A percentile compares a stretch with the other conserved stretches of the same genome.
Evolutionary conservation across 805 yeast genomes (phyloP).

Genomic region (Candida hispaniensis): DNA sequence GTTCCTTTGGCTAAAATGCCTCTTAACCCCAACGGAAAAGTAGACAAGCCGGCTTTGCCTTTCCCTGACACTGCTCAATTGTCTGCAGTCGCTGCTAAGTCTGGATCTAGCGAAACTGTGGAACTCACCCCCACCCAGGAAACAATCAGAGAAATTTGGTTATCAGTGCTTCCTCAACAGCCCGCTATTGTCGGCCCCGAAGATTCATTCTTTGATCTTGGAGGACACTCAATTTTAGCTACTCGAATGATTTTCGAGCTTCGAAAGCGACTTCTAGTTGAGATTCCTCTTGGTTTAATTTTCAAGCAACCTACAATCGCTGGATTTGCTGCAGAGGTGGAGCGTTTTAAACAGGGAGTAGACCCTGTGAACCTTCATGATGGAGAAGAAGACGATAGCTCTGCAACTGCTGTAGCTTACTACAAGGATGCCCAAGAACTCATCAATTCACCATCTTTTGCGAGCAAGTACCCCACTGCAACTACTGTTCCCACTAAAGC

Average conservation of each 20-base stretch:
- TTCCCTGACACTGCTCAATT: slow-evolving; percentile 87
- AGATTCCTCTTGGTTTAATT: slow-evolving; percentile 79
- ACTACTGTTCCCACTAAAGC: slow-evolving; percentile 36
- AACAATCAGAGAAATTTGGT: slow-evolving; percentile 73
- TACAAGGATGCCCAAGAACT: slow-evolving; percentile 60
- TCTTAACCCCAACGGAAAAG: slow-evolving; percentile 94
- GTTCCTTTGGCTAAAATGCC: slow-evolving; percentile 83
- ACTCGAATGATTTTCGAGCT: slow-evolving; percentile 93
- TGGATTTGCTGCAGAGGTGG: slow-evolving; percentile 65
- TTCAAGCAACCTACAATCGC: slow-evolving; percentile 82
- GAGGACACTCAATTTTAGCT: slow-evolving; percentile 96
- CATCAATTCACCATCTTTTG: slow-evolving; percentile 26
- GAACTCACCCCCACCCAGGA: slow-evolving; percentile 53
- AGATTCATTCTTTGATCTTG: slow-evolving; percentile 92
- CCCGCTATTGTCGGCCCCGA: slow-evolving; percentile 67
- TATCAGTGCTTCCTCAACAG: slow-evolving; percentile 67
- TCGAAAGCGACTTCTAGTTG: slow-evolving; percentile 65
- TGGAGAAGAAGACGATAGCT: slow-evolving; percentile 26
- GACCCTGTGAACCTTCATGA: slow-evolving; percentile 27
- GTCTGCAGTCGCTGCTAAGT: slow-evolving; percentile 53
- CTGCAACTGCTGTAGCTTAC: slow-evolving; percentile 38
- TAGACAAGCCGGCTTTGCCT: slow-evolving; percentile 93
- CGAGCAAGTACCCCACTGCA: slow-evolving; percentile 40
- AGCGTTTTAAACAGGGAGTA: slow-evolving; percentile 42
- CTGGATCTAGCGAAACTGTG: slow-evolving; percentile 28